These are phyloP conservation scores for Madurella mycetomatis DNA, from an alignment of 2,329 filamentous ascomycete genomes.

Conservation along the genomic window DNA sequence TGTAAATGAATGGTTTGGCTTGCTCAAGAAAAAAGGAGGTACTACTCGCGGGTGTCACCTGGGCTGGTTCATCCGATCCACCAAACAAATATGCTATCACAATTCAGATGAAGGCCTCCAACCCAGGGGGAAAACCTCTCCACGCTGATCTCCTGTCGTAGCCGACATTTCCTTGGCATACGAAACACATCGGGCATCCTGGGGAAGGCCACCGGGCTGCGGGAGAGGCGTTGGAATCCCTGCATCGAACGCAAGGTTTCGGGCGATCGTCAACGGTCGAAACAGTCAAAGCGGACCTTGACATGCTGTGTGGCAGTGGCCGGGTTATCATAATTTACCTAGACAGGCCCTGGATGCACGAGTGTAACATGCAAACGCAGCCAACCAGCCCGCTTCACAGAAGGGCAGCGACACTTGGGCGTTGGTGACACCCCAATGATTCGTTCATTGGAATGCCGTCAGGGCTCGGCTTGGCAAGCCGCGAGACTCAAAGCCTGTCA, in stretches of 20 bases:
- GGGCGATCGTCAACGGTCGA: constrained; percentile 11
- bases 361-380: neutral
- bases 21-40: neutral
- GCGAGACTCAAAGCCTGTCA: constrained; percentile 2
- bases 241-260: constrained; percentile 2
- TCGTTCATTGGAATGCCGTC: no score
- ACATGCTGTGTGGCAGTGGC: neutral
- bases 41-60: neutral
- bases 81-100: neutral
- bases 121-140: neutral
- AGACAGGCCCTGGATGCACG: neutral
- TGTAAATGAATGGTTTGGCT: neutral
- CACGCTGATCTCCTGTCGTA: constrained; percentile 1
- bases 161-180: neutral
- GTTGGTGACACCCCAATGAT: no score
- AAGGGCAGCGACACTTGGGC: no score
- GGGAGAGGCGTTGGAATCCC: neutral
- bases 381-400: neutral
- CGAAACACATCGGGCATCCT: neutral
- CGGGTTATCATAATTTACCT: constrained; percentile 13
- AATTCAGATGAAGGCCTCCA: neutral
- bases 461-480: neutral
- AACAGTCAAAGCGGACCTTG: constrained; percentile 4
- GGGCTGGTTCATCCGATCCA: neutral
- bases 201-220: constrained; percentile 1